Evolutionary conservation across 2,329 filamentous ascomycete genomes (phyloP).

Genomic region (Aspergillus hortae): DNA sequence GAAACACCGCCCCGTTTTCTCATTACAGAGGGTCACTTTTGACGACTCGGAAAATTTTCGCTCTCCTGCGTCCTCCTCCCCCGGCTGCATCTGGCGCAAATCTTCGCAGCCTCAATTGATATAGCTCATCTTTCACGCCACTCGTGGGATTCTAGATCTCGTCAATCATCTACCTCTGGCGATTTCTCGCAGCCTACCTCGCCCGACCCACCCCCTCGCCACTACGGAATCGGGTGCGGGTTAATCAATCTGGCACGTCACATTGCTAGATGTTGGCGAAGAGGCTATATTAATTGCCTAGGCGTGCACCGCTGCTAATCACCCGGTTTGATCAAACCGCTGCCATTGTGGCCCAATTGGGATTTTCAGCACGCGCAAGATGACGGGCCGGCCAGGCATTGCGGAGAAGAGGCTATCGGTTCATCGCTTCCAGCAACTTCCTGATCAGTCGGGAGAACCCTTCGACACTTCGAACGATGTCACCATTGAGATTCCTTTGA

Average conservation of each 20-base stretch:
- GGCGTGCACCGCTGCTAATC: no score
- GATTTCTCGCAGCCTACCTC: background rate
- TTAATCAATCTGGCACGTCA: background rate
- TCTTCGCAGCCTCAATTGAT: background rate
- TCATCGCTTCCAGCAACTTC: conserved; percentile 44
- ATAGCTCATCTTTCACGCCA: background rate
- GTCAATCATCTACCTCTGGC: background rate
- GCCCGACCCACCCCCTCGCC: background rate
- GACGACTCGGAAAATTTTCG: background rate
- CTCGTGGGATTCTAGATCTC: background rate
- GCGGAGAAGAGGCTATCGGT: conserved; percentile 41
- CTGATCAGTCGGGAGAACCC: conserved; percentile 30
- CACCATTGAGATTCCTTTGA: conserved; percentile 61
- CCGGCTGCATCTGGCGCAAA: background rate
- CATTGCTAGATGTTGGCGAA: background rate
- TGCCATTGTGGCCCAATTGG: background rate
- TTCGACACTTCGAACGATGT: conserved; percentile 51
- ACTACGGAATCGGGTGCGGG: background rate
- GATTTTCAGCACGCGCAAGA: conserved; percentile 10
- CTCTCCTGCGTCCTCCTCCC: background rate
- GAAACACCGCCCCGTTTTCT: background rate
- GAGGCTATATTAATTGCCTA: no score
- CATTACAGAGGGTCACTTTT: background rate
- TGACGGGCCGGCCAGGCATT: conserved; percentile 35
- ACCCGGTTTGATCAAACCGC: background rate